Conservation (phyloP, 2,329 filamentous ascomycete genomes). For the Akanthomyces uredinophilus region DNA sequence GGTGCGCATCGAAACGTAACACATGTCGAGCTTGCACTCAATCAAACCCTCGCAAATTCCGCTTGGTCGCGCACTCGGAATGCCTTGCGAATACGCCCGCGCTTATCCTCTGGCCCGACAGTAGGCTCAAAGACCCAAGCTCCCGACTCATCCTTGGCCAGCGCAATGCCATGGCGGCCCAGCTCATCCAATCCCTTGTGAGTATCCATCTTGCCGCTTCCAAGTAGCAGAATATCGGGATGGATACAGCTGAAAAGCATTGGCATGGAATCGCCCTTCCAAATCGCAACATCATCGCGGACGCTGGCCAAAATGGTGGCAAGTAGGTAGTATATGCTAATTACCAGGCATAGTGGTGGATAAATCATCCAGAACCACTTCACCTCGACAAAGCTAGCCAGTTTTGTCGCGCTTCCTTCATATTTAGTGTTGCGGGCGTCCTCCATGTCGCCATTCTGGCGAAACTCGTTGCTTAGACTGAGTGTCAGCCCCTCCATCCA, state of each 20-base stretch:
- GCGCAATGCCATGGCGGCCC: conserved; percentile 29
- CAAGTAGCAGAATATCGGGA: conserved; percentile 26
- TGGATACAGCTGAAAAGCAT: conserved; percentile 36
- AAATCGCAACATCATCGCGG: conserved; percentile 31
- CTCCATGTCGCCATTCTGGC: conserved; percentile 25
- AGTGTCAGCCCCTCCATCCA: conserved; percentile 31
- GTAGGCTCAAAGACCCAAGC: conserved; percentile 32
- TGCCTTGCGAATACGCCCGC: neutral
- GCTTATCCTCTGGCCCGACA: neutral
- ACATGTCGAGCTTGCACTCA: neutral
- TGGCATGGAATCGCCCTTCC: conserved; percentile 34
- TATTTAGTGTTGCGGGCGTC: conserved; percentile 18
- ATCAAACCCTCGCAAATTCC: neutral
- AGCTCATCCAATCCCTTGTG: conserved; percentile 32
- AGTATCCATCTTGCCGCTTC: conserved; percentile 30
- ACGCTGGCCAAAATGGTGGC: conserved; percentile 32
- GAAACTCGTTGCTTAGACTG: conserved; percentile 33
- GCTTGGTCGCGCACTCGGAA: conserved; percentile 3
- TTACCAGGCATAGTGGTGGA: conserved; percentile 28
- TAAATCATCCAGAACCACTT: conserved; percentile 35
- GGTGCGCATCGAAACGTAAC: neutral
- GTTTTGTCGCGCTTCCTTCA: conserved; percentile 25
- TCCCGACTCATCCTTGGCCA: conserved; percentile 29
- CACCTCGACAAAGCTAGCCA: conserved; percentile 29
- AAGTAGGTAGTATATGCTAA: conserved; percentile 31